These are phyloP conservation scores for Thecaphora frezii DNA, from an alignment of 1,284 basidiomycete genomes.

Conservation along the genomic window DNA sequence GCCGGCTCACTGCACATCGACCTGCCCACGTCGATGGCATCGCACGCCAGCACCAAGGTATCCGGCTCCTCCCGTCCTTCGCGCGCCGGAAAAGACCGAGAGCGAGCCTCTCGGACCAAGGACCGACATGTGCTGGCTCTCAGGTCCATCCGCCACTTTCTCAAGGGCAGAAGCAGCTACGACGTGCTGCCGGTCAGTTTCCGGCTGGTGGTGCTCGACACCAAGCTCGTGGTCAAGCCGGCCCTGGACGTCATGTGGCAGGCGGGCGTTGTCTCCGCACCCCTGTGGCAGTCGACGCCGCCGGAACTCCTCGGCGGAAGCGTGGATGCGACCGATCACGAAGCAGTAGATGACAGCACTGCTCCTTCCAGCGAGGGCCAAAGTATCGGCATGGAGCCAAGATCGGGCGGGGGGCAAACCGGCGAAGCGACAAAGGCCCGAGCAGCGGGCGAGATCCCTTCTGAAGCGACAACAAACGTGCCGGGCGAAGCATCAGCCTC, in stretches of 20 bases:
- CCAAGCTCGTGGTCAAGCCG: slow-evolving; percentile 54
- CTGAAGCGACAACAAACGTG: no score
- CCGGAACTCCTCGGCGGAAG: slow-evolving; percentile 13
- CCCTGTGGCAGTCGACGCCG: slow-evolving; percentile 69
- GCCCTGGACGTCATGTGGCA: slow-evolving; percentile 59
- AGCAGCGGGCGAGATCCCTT: no score
- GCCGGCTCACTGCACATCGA: not conserved
- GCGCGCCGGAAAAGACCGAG: slow-evolving; percentile 22
- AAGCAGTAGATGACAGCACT: not conserved
- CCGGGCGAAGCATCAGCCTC: no score
- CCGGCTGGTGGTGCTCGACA: slow-evolving; percentile 90
- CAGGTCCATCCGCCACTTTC: slow-evolving; percentile 75
- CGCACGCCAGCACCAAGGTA: slow-evolving; percentile 8
- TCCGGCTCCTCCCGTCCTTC: slow-evolving; percentile 7
- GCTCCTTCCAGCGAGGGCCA: not conserved
- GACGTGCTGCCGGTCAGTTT: slow-evolving; percentile 96
- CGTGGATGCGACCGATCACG: not conserved
- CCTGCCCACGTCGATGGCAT: slow-evolving; percentile 1
- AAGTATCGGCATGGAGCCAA: no score
- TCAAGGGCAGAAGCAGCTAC: slow-evolving; percentile 83
- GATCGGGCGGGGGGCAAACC: no score
- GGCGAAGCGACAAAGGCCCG: not conserved
- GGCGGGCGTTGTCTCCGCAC: slow-evolving; percentile 84
- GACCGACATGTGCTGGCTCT: slow-evolving; percentile 64
- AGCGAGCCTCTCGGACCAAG: slow-evolving; percentile 13